Evolutionary conservation across 441 rosid genomes (phyloP).

Genomic region (Corymbia citriodora): DNA sequence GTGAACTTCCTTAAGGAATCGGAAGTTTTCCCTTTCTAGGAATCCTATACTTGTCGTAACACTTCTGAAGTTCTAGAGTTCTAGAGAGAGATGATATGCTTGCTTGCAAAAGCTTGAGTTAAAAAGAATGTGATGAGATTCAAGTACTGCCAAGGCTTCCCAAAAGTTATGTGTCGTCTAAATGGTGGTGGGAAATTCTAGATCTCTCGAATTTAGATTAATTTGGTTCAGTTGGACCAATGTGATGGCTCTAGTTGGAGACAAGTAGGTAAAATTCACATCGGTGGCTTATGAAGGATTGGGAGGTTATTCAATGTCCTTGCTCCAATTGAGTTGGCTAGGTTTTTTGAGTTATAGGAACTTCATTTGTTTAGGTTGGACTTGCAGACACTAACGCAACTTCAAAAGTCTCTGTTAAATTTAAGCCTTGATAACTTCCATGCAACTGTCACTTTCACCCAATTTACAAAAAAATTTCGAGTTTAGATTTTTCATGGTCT

Average conservation of each 20-base stretch:
- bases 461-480: too few relatives aligned
- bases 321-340: background rate
- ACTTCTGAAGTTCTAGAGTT: background rate
- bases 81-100: background rate
- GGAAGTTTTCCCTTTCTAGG: background rate
- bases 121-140: background rate
- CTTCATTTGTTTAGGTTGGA: too few relatives aligned
- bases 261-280: background rate
- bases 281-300: background rate
- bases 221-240: too few relatives aligned
- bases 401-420: too few relatives aligned
- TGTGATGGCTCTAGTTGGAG: background rate
- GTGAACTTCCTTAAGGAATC: background rate
- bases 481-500: too few relatives aligned
- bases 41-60: background rate
- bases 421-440: too few relatives aligned
- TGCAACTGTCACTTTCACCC: too few relatives aligned
- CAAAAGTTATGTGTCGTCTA: background rate
- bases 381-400: too few relatives aligned
- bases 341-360: background rate
- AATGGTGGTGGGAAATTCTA: background rate
- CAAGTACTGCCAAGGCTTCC: background rate
- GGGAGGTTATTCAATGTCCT: background rate
- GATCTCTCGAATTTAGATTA: too few relatives aligned
- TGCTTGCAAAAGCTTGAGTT: background rate